Evolutionary conservation across 257 asterid species (phyloP), one percentile per base, ranked within the genome.

Genomic region (Penstemon davidsonii): DNA sequence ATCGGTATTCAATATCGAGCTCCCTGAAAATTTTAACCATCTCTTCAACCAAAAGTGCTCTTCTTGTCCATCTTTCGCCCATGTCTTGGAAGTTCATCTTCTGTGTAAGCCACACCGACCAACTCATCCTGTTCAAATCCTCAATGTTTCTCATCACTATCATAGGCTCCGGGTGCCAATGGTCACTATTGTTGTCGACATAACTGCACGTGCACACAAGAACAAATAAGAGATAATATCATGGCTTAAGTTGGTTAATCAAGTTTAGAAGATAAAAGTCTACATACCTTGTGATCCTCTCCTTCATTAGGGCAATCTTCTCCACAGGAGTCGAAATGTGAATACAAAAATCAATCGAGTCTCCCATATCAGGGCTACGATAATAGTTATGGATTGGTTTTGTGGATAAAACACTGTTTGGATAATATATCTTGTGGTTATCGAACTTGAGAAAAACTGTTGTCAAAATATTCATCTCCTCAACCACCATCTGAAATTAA

Each of bases 331-430:
- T 93, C 7, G 96, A 84, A 62, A 90, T 76, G 68, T 88, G 95
- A 60, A 87, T 83, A 60, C 86, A 79, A 53, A 91, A 91, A 54
- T 94, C 95, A 6, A 94, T 75, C 12, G 95, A 78, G 42, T 94
- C 99, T 62, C 95, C 89, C 97, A 91, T 94, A 66, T 87, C 93
- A 5, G 96, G 99, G 76, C 99, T 94, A 18, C 97, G 96, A 77
- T 91, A 85, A 50, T 79, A 91, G 43, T 94, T 94, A 71, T 81
- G 47, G 73, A 94, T 91, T 18, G 95, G 92, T 77, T 87, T 88
- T 10, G 95, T 86, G 1, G 96, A 59, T 18, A 91, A 80, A 64
- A 87, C 84, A 11, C 84, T 83, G 75, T 94, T 94, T 0, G 99
- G 99, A 60, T 88, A 91, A 53, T 59, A 80, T 74, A 94, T 77